A percentile compares a stretch with the other conserved stretches of the same genome.
phyloP scores from a whole-genome alignment of 2,329 filamentous ascomycete genomes.

The Leptographium lundbergii region DNA sequence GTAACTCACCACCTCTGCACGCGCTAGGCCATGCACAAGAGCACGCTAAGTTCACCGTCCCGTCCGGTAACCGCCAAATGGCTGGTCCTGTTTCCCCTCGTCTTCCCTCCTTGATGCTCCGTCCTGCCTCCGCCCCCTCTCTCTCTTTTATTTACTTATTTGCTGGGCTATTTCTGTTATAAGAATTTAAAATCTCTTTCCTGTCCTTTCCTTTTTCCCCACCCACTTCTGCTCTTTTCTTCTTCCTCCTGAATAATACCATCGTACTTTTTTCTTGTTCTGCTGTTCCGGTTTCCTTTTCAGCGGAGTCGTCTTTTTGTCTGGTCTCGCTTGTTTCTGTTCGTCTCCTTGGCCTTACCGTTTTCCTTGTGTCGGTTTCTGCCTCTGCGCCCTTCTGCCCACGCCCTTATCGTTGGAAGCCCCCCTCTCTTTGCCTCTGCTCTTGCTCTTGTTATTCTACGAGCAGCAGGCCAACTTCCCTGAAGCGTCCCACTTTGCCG shows the following conservation, averaged over 20 bases:
- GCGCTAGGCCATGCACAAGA: background rate
- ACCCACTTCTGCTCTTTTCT: slow-evolving; percentile 1
- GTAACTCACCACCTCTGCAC: background rate
- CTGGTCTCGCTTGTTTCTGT: slow-evolving; percentile 6
- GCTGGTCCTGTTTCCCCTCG: background rate
- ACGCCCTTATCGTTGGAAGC: background rate
- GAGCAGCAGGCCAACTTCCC: background rate
- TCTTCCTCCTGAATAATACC: slow-evolving; percentile 8
- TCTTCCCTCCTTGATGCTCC: background rate
- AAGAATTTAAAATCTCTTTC: slow-evolving; percentile 2
- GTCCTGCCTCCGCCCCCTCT: background rate
- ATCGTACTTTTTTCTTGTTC: slow-evolving; percentile 9
- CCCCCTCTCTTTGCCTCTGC: background rate
- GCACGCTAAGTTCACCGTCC: slow-evolving; percentile 1
- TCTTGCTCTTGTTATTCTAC: background rate
- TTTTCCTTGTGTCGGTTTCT: slow-evolving; percentile 21
- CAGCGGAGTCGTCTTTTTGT: slow-evolving; percentile 9
- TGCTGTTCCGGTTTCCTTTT: slow-evolving; percentile 9
- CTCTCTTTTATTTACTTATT: slow-evolving; percentile 1
- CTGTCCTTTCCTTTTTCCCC: background rate
- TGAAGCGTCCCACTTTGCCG: background rate
- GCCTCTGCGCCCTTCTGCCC: slow-evolving; percentile 21
- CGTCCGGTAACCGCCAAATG: background rate
- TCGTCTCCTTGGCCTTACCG: slow-evolving; percentile 21
- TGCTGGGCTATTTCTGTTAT: slow-evolving; percentile 1